phyloP scores from a whole-genome alignment of 768 basidiomycete genomes.

The Russula vinacea region DNA sequence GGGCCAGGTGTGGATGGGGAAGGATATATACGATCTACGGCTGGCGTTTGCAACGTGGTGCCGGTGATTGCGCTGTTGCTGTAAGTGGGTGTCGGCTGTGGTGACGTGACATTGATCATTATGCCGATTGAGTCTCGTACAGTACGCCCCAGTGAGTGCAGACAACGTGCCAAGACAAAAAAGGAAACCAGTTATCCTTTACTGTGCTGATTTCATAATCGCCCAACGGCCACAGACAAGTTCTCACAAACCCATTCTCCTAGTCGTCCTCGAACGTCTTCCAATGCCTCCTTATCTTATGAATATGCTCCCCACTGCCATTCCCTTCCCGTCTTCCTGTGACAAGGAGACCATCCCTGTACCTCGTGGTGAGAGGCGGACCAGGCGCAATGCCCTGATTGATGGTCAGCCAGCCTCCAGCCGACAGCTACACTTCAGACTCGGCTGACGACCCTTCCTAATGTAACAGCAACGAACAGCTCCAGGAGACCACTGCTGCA shows the following conservation, averaged over 20 bases:
- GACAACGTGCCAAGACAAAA: no score
- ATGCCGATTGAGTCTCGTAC: no score
- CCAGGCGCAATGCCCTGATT: not conserved
- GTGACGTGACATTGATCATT: no score
- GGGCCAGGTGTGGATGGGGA: no score
- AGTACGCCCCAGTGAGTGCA: no score
- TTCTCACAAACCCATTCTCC: not conserved
- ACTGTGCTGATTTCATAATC: no score
- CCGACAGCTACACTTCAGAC: not conserved
- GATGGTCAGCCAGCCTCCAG: slow-evolving; percentile 11
- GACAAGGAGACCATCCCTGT: not conserved
- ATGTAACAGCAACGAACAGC: not conserved
- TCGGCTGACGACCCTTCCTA: not conserved
- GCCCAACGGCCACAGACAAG: not conserved
- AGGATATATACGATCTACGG: no score
- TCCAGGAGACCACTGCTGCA: not conserved
- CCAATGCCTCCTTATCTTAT: no score
- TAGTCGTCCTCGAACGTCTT: not conserved
- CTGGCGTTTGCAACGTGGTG: no score
- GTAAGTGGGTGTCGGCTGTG: no score
- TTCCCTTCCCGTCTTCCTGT: slow-evolving; percentile 1
- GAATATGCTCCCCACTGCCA: not conserved
- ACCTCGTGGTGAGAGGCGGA: not conserved
- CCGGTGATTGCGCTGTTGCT: no score
- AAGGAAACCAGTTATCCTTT: no score